Conservation (phyloP, 2,329 filamentous ascomycete species). For the Nigrospora osmanthi region DNA sequence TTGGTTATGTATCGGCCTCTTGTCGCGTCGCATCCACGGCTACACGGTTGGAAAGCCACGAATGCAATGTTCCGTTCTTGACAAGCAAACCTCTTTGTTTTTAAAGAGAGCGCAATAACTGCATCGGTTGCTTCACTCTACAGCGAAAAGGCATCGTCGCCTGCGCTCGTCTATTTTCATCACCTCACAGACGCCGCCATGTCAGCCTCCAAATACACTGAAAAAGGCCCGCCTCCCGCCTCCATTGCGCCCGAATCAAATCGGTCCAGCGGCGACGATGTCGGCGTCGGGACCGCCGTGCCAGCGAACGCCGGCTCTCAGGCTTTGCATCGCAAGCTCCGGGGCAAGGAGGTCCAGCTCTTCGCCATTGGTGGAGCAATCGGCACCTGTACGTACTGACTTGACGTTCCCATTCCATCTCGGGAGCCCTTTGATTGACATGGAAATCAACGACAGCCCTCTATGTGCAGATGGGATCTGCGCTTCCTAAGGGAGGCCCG, state of each 20-base stretch:
- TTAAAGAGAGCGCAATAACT: no score
- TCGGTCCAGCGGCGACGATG: not conserved
- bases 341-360: slow-evolving; percentile 4
- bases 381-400: slow-evolving; percentile 1
- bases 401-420: not conserved
- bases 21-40: no score
- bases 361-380: slow-evolving; percentile 8
- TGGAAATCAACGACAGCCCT: slow-evolving; percentile 6
- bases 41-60: no score
- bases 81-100: no score
- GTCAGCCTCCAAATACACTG: not conserved
- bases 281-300: not conserved
- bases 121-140: no score
- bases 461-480: slow-evolving; percentile 20
- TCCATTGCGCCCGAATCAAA: not conserved
- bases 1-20: no score
- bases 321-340: slow-evolving; percentile 4
- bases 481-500: slow-evolving; percentile 23
- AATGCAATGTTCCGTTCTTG: no score
- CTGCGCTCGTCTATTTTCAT: no score
- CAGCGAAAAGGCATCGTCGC: no score
- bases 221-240: not conserved
- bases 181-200: slow-evolving; percentile 1
- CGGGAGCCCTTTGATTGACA: not conserved
- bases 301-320: not conserved